Evolutionary conservation across 139 green algal genomes (phyloP).

Genomic region (Pycnococcus provasolii): DNA sequence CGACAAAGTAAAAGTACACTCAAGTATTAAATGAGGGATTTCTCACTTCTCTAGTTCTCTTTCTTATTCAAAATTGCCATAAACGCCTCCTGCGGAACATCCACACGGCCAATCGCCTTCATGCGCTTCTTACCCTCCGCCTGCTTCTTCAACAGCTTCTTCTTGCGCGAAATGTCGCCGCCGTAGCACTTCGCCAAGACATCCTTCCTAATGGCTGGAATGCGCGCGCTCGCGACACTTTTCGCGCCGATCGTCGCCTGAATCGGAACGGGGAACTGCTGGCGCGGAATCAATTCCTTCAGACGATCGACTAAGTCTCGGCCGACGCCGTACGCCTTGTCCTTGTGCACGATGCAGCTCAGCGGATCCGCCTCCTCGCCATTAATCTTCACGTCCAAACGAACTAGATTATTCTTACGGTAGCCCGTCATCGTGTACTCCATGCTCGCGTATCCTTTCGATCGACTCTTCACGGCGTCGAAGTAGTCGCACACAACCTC

Average conservation of each 20-base stretch:
- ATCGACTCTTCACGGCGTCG: conserved; percentile 84
- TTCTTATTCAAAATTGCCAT: conserved; percentile 86
- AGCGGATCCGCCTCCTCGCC: conserved; percentile 69
- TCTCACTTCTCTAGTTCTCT: conserved; percentile 23
- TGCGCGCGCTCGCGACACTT: conserved; percentile 34
- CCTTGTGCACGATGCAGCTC: conserved; percentile 67
- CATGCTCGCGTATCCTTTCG: conserved; percentile 89
- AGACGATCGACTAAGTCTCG: conserved; percentile 64
- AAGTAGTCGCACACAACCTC: conserved; percentile 98
- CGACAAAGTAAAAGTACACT: too few species aligned
- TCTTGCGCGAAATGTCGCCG: conserved; percentile 83
- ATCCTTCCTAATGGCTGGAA: conserved; percentile 74
- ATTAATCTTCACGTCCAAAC: conserved; percentile 87
- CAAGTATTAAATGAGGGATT: too few species aligned
- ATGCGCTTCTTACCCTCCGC: conserved; percentile 93
- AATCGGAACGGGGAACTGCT: conserved; percentile 76
- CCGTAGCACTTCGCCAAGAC: conserved; percentile 97
- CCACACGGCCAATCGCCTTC: conserved; percentile 48
- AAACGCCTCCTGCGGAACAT: conserved; percentile 81
- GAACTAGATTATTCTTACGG: conserved; percentile 76
- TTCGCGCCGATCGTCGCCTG: conserved; percentile 80
- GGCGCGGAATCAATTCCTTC: conserved; percentile 87
- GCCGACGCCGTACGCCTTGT: conserved; percentile 48
- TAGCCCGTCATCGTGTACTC: conserved; percentile 42
- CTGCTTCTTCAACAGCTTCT: conserved; percentile 97